Evolutionary conservation across 2,329 filamentous ascomycete species (phyloP), one percentile per base, ranked within the genome.

Genomic region (Alternaria sp.): DNA sequence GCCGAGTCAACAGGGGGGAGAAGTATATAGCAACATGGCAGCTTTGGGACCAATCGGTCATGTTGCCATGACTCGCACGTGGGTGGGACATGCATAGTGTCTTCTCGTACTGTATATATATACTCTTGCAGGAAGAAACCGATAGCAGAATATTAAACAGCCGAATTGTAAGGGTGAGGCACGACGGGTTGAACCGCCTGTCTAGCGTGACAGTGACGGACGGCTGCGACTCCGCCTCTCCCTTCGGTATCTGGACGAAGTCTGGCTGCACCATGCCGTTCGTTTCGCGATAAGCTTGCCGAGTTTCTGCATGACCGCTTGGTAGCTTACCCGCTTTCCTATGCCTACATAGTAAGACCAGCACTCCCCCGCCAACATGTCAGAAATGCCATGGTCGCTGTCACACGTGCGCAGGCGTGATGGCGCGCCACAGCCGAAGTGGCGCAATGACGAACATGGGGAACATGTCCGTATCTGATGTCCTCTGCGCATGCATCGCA

Each of bases 371-470:
- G 17, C 21, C 14, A 3, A 24, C 29, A 21, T 13, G 29, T 33
- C 44, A 23, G 17, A 23, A 29, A 46, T 46, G 17, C 17, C 9
- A 34, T 46, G 21, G 52, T 26, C 24, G 44, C 28, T 49, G 21
- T 24, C 13, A 41, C 45, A 50, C 36, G 52, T 55, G 52, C 36
- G 17, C 17, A 33, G 42, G 44, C n/a, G 24, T 51, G 36, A 23
- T 41, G 44, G 44, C 31, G 44, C 31, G 44, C 44, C 49, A 44
- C 49, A 26, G 9, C 56, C 39, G 41, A 29, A 45, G 55, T 59
- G 59, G 51, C 59, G 56, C 50, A 26, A 57, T 60, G 55, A 48
- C 44, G 48, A 53, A 23, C 42, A 8, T 29, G n/a, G 21, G 28
- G 11, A 52, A 13, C 33, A 24, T 26, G 23, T n/a, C 49, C 10